Percentiles rank a stretch among this genome's conserved stretches.
Conservation (phyloP, 805 yeast species). For the Metschnikowia santaceciliae region DNA sequence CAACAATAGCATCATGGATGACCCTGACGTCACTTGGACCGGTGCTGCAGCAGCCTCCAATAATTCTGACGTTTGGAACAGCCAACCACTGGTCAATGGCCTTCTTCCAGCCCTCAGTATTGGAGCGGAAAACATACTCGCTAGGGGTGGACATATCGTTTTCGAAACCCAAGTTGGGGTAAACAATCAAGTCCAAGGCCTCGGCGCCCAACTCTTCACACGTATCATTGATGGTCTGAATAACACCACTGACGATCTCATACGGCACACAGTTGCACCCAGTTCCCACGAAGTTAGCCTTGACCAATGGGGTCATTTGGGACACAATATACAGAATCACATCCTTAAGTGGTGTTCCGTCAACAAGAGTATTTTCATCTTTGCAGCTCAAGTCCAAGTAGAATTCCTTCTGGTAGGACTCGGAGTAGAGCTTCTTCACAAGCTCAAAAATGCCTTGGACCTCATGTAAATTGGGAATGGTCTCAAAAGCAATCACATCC, state of each 20-base stretch:
- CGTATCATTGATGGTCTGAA: conserved; percentile 27
- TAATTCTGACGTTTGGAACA: conserved; percentile 38
- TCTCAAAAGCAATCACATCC: conserved; percentile 64
- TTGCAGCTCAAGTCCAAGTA: conserved; percentile 40
- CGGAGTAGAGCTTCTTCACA: conserved; percentile 26
- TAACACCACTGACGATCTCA: conserved; percentile 36
- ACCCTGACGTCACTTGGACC: conserved; percentile 43
- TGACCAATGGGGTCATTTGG: conserved; percentile 9
- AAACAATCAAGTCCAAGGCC: conserved; percentile 46
- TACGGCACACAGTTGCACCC: conserved; percentile 71
- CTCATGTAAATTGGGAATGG: conserved; percentile 64
- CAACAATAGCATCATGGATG: conserved; percentile 7
- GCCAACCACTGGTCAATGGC: conserved; percentile 39
- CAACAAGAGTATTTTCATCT: conserved; percentile 22
- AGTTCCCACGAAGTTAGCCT: conserved; percentile 39
- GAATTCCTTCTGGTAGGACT: conserved; percentile 33
- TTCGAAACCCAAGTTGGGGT: conserved; percentile 75
- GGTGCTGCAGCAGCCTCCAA: conserved; percentile 79
- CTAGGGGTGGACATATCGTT: conserved; percentile 47
- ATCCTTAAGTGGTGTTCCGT: conserved; percentile 27
- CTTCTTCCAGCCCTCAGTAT: conserved; percentile 32
- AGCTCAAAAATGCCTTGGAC: conserved; percentile 45
- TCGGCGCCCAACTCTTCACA: conserved; percentile 10
- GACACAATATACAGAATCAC: conserved; percentile 30
- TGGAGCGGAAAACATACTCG: conserved; percentile 18